Conservation (phyloP, 441 rosid species). For the Mallotus repandus region DNA sequence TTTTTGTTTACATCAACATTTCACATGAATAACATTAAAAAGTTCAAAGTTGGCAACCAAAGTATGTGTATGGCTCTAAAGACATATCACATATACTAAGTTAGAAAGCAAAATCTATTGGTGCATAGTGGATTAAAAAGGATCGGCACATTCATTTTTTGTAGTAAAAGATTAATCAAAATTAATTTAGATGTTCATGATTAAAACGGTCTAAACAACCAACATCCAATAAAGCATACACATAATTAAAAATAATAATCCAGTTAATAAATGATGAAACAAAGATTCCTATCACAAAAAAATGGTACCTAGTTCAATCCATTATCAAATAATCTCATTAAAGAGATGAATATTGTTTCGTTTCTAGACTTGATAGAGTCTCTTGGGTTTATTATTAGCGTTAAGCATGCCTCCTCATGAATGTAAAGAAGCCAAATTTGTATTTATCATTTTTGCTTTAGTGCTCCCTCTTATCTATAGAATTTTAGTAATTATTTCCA, state of each 20-base stretch:
- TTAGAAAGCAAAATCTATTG: no score
- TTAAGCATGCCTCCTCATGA: background rate
- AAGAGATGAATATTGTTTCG: slow-evolving; percentile 60
- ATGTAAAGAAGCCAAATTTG: slow-evolving; percentile 21
- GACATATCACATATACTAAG: no score
- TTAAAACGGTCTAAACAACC: background rate
- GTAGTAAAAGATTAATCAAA: background rate
- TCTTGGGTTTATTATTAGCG: slow-evolving; percentile 42
- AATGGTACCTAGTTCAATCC: slow-evolving; percentile 7
- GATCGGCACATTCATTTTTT: background rate
- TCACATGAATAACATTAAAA: background rate
- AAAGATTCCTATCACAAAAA: no score
- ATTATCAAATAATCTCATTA: slow-evolving; percentile 10
- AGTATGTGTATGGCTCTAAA: background rate
- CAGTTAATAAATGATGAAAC: no score
- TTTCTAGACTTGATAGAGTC: slow-evolving; percentile 89
- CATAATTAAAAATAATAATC: background rate
- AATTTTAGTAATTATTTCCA: no score
- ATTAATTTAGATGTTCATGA: background rate
- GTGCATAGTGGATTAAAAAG: background rate
- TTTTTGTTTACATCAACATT: background rate
- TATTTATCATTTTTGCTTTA: background rate
- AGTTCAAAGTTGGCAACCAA: no score
- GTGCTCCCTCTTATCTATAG: background rate
- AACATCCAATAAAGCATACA: background rate